Conservation (phyloP, 2,329 filamentous ascomycete genomes). For the Xenoacremonium recifei region DNA sequence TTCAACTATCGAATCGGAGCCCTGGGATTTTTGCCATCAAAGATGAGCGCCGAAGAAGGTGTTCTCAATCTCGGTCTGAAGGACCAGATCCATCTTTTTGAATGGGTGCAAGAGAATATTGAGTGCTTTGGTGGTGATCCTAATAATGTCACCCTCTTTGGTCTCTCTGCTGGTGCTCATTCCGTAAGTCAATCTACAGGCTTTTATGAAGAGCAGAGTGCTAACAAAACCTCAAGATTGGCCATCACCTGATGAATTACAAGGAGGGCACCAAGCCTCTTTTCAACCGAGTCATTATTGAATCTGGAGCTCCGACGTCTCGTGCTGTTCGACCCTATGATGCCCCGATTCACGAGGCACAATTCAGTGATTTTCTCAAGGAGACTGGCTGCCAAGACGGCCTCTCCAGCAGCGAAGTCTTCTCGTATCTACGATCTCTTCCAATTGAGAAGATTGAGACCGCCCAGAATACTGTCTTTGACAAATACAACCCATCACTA, state of each 20-base stretch:
- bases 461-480: slow-evolving; percentile 28
- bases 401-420: slow-evolving; percentile 25
- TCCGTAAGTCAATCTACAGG: slow-evolving; percentile 13
- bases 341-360: slow-evolving; percentile 25
- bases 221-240: background rate
- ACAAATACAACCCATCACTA: slow-evolving; percentile 25
- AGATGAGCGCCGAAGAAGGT: slow-evolving; percentile 48
- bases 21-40: slow-evolving; percentile 57
- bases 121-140: slow-evolving; percentile 48
- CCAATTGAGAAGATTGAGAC: slow-evolving; percentile 24
- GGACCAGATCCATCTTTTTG: slow-evolving; percentile 46
- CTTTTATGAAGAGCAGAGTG: background rate
- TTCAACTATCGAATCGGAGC: slow-evolving; percentile 49
- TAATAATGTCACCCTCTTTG: slow-evolving; percentile 47
- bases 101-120: slow-evolving; percentile 54
- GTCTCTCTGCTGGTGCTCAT: slow-evolving; percentile 35
- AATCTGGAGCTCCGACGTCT: slow-evolving; percentile 30
- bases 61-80: slow-evolving; percentile 52
- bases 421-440: slow-evolving; percentile 22
- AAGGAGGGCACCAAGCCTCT: slow-evolving; percentile 6
- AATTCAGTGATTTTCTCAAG: slow-evolving; percentile 27
- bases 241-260: background rate
- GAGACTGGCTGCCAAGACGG: slow-evolving; percentile 12
- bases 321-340: slow-evolving; percentile 25
- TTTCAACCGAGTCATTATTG: slow-evolving; percentile 32